Conservation (phyloP, 2,329 filamentous ascomycete species). For the Dothistroma pini region DNA sequence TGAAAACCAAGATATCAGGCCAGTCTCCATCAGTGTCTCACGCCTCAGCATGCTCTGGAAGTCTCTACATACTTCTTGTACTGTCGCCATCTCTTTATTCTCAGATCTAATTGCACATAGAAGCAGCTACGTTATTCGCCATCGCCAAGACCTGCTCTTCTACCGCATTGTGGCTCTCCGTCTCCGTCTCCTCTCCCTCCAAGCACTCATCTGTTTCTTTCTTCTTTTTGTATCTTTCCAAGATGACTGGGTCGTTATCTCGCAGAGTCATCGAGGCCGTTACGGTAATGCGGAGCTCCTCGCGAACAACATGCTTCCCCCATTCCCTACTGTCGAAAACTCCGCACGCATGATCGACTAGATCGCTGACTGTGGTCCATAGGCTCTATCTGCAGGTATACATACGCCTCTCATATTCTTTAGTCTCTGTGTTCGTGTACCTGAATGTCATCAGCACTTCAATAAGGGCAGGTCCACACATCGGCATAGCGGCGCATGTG, state of each 20-base stretch:
- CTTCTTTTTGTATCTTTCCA: not conserved
- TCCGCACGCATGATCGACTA: not conserved
- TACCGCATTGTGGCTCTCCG: no score
- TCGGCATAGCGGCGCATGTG: not conserved
- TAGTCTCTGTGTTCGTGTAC: not conserved
- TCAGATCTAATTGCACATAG: no score
- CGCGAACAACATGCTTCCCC: no score
- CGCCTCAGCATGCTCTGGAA: no score
- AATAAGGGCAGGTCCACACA: not conserved
- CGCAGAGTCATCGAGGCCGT: not conserved
- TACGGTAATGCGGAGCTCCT: not conserved
- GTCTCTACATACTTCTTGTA: no score
- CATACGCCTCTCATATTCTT: no score
- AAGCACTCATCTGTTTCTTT: not conserved
- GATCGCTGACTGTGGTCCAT: not conserved
- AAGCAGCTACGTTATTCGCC: no score
- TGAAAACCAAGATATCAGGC: no score
- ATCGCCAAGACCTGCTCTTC: no score
- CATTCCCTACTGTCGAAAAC: not conserved
- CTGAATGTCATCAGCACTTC: not conserved
- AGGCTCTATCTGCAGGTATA: no score
- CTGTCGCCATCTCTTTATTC: no score
- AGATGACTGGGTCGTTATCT: not conserved
- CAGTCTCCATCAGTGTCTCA: no score
- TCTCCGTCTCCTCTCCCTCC: not conserved